phyloP scores from a whole-genome alignment of 768 basidiomycete species.

The Filobasidium floriforme region DNA sequence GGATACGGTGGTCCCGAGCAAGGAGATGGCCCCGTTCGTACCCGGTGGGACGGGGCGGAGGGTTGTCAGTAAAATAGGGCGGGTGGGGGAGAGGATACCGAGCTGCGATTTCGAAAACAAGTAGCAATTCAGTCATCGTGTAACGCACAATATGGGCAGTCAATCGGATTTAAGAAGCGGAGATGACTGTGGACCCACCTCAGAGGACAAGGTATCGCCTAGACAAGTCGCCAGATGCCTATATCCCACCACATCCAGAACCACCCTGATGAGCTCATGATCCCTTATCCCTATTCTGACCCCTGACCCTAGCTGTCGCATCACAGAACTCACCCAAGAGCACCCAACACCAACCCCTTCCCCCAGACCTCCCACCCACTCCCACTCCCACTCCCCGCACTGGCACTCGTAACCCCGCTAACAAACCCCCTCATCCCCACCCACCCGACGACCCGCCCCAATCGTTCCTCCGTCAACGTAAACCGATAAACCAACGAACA shows the following conservation, averaged over 20 bases:
- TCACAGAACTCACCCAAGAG: conserved; percentile 58
- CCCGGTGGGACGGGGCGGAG: conserved; percentile 68
- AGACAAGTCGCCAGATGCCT: conserved; percentile 84
- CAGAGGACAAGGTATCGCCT: conserved; percentile 87
- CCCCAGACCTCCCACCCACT: neutral
- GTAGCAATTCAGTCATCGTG: neutral
- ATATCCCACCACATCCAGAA: conserved; percentile 1
- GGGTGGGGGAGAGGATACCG: conserved; percentile 66
- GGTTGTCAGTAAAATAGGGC: conserved; percentile 68
- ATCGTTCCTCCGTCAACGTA: conserved; percentile 8
- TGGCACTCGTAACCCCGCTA: neutral
- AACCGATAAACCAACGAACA: conserved; percentile 31
- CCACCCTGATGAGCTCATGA: too few species aligned
- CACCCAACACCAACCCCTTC: conserved; percentile 56
- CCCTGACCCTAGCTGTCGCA: too few species aligned
- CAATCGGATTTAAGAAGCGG: too few species aligned
- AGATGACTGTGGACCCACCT: conserved; percentile 46
- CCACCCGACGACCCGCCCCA: neutral
- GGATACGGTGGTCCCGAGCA: conserved; percentile 66
- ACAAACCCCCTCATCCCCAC: neutral
- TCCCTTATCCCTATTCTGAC: too few species aligned
- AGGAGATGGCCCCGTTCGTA: conserved; percentile 80
- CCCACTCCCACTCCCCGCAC: neutral
- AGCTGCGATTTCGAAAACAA: conserved; percentile 46
- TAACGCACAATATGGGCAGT: too few species aligned